phyloP scores from a whole-genome alignment of 305 asterid genomes.

The Lippia alba region DNA sequence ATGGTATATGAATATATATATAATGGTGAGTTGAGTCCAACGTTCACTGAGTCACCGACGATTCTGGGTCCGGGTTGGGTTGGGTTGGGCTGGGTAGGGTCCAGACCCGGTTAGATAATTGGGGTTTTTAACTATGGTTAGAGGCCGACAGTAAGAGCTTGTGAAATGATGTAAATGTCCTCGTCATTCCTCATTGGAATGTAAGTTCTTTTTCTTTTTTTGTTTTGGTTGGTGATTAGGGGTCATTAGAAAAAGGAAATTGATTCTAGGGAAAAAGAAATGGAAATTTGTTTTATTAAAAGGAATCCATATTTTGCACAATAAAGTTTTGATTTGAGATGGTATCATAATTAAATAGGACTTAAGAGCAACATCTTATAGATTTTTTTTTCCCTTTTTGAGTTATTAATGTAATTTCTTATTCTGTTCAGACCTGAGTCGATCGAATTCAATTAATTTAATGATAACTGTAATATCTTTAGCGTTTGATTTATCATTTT shows the following conservation, averaged over 20 bases:
- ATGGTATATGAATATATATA: conserved; percentile 1
- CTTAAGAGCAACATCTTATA: too few species aligned
- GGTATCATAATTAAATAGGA: too few species aligned
- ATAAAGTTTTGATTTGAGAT: too few species aligned
- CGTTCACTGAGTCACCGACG: conserved; percentile 89
- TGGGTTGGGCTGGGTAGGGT: conserved; percentile 48
- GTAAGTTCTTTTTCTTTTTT: not conserved
- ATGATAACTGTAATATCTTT: too few species aligned
- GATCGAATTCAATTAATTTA: too few species aligned
- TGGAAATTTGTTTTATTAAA: too few species aligned
- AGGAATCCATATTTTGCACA: too few species aligned
- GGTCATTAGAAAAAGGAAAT: not conserved
- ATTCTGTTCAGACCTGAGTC: too few species aligned
- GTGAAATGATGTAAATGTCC: conserved; percentile 49
- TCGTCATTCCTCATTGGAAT: conserved; percentile 24
- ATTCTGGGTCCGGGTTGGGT: conserved; percentile 42
- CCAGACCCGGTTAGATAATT: conserved; percentile 40
- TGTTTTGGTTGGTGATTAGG: not conserved
- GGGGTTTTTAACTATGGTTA: conserved; percentile 50
- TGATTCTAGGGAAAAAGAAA: not conserved
- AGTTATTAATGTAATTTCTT: too few species aligned
- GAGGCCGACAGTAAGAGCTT: conserved; percentile 64
- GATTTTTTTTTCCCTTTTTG: too few species aligned
- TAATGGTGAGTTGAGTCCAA: conserved; percentile 48
- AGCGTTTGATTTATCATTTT: too few species aligned